phyloP scores from a whole-genome alignment of 495 filamentous ascomycete species.

The Neurospora sp. region DNA sequence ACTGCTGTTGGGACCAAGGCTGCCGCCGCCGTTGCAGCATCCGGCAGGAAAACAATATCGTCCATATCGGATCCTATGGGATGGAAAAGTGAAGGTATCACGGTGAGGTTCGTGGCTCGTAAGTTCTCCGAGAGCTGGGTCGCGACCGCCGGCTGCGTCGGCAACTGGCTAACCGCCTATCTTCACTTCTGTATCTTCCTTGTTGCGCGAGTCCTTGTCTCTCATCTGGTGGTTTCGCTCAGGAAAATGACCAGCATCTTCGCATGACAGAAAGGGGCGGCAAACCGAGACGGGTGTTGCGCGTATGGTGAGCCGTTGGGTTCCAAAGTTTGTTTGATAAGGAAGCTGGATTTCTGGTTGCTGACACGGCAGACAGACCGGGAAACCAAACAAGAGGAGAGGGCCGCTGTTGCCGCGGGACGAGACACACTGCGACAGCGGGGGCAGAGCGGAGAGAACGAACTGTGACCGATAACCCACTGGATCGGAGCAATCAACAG shows the following conservation, averaged over 20 bases:
- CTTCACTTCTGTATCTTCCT: background rate
- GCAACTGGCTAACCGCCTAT: background rate
- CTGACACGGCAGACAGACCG: background rate
- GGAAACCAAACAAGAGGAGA: background rate
- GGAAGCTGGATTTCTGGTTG: background rate
- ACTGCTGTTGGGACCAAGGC: slow-evolving; percentile 7
- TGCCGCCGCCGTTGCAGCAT: slow-evolving; percentile 9
- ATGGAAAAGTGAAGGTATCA: background rate
- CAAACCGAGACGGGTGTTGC: background rate
- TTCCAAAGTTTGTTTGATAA: background rate
- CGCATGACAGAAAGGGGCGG: background rate
- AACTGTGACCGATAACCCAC: background rate
- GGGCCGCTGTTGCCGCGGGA: background rate
- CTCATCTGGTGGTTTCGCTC: background rate
- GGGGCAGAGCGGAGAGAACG: background rate
- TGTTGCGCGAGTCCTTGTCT: background rate
- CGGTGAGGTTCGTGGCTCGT: background rate
- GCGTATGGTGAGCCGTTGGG: background rate
- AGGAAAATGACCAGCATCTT: background rate
- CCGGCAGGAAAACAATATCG: background rate
- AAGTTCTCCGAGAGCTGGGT: background rate
- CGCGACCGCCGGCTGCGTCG: background rate
- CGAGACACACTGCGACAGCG: background rate
- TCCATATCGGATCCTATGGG: background rate
- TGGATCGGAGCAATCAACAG: background rate